Base-by-base conservation (phyloP, 2,329 filamentous ascomycete species). In the Beauveria medogensis region DNA sequence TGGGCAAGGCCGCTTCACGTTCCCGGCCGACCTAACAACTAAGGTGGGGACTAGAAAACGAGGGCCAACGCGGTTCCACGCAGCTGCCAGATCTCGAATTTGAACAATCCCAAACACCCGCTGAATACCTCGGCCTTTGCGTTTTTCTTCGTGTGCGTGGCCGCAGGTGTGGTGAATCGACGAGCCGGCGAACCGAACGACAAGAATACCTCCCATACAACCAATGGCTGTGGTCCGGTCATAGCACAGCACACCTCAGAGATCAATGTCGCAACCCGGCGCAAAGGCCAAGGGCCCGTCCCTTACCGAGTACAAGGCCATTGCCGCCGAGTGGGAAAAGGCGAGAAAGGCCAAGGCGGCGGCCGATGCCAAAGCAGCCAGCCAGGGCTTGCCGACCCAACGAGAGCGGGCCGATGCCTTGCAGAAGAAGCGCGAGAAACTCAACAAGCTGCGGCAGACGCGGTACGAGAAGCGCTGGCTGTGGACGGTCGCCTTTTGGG, bases 401-500 rank as follows among this genome's bases (percentile, higher is more conserved):
- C 69, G 72, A 59, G 68, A 73, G 55, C 70, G 71, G 20, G 64
- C 73, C n/a, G 69, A 72, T 44, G 69, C 70, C 46, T 72, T 78
- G 7, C 77, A 83, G 63, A 70, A 70, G 60, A 76, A 75, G 63
- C 78, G 79, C 48, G 73, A 75, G 30, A 72, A 74, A 59, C 74
- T 83, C 65, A 81, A 84, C 65, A 69, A 71, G 58, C 73, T 72
- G 62, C 76, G 80, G 63, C 81, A 80, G 62, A 69, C 70, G 30
- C 75, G 74, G 51, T 85, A 81, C 69, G 80, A 83, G 71, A 70
- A 73, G 51, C 77, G 81, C 40, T 83, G 80, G 78, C 73, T 75
- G 63, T 85, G 83, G 83, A 80, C 82, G 2, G 76, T 86, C 40
- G 83, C 79, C 43, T 90, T 92, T 72, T 90, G 91, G 78, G 71